Evolutionary conservation across 176 grass and related monocot genomes (phyloP).

Genomic region (Alopecurus myosuroides): DNA sequence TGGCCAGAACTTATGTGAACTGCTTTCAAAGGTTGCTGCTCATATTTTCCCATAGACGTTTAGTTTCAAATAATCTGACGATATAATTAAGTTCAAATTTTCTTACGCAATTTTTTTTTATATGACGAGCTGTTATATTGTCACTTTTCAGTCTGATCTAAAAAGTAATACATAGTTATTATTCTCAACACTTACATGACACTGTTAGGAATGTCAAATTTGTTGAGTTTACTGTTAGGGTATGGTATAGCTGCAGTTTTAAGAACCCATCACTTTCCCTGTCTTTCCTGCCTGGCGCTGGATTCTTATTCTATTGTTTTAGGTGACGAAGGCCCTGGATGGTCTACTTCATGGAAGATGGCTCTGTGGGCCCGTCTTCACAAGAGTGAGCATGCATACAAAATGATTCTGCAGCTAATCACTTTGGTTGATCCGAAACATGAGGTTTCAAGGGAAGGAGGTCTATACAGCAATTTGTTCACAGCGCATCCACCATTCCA

Average conservation of each 20-base stretch:
- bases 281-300: neutral
- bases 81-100: neutral
- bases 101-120: neutral
- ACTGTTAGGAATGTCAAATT: slow-evolving; percentile 5
- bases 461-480: slow-evolving; percentile 96
- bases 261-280: neutral
- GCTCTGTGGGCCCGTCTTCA: slow-evolving; percentile 77
- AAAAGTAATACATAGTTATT: neutral
- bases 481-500: slow-evolving; percentile 93
- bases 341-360: slow-evolving; percentile 99
- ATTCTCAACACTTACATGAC: neutral
- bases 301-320: slow-evolving; percentile 14
- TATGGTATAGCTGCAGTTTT: neutral
- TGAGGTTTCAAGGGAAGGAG: slow-evolving; percentile 66
- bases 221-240: neutral
- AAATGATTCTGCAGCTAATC: slow-evolving; percentile 76
- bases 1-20: neutral
- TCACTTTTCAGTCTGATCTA: neutral
- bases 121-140: neutral
- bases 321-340: slow-evolving; percentile 85
- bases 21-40: neutral
- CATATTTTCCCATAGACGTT: neutral
- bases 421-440: slow-evolving; percentile 76
- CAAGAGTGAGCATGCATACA: slow-evolving; percentile 83
- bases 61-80: neutral